Percentiles rank a stretch among this genome's conserved stretches.
These are phyloP conservation scores for Leccinum subgranulosum DNA, from an alignment of 768 basidiomycete genomes.

Conservation along the genomic window DNA sequence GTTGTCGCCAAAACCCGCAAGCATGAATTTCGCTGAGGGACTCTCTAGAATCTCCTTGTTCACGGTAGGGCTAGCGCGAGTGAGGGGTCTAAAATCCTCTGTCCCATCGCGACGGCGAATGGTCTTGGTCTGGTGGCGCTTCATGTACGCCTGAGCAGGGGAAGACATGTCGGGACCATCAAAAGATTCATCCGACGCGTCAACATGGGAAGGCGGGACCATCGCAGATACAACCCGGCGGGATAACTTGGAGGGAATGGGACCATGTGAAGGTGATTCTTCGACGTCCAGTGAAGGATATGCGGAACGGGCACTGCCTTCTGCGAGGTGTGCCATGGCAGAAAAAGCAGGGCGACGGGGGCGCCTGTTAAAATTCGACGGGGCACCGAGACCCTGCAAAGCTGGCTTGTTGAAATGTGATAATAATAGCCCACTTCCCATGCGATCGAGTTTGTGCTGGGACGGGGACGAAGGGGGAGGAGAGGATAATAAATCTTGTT, in stretches of 20 bases:
- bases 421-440: conserved; percentile 32
- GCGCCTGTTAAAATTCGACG: conserved; percentile 54
- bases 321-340: conserved; percentile 51
- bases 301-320: conserved; percentile 39
- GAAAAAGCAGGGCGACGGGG: conserved; percentile 66
- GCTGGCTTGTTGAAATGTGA: conserved; percentile 47
- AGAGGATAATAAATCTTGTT: conserved; percentile 44
- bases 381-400: conserved; percentile 53
- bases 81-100: conserved; percentile 73
- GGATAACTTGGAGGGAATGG: conserved; percentile 29
- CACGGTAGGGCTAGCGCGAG: conserved; percentile 58
- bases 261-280: conserved; percentile 30
- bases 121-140: conserved; percentile 73
- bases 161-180: conserved; percentile 67
- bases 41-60: conserved; percentile 47
- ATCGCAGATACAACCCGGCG: conserved; percentile 79
- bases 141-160: conserved; percentile 77
- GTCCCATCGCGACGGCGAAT: conserved; percentile 79
- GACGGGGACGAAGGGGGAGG: conserved; percentile 49
- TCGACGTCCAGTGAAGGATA: conserved; percentile 38
- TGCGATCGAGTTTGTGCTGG: conserved; percentile 45
- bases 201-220: conserved; percentile 40
- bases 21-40: conserved; percentile 54
- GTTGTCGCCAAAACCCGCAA: conserved; percentile 84
- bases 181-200: conserved; percentile 53